Base-by-base conservation (phyloP, 2,329 filamentous ascomycete genomes). In the Aspergillus fructus region DNA sequence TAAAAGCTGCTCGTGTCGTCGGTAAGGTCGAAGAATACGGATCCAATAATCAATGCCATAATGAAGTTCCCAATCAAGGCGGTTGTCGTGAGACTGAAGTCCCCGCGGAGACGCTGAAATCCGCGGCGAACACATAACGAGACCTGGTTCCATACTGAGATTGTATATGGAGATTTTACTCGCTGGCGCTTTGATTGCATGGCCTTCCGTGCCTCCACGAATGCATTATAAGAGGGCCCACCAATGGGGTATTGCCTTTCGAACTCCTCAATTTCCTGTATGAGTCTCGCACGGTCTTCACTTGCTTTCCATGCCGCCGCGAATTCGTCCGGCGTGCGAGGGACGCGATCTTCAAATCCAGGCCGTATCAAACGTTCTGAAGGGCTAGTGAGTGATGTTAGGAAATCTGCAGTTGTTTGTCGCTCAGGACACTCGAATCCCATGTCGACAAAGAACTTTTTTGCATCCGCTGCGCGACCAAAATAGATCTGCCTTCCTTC, bases 401-500 rank as follows among this genome's bases (percentile, higher is more conserved):
- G 74, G 71, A 90, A 91, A 72, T 91, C 88, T 7, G 84, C 86
- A 0, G 84, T 88, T 0, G 87, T 90, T 68, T 90, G 87, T 12
- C 89, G 82, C 3, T 83, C 75, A 0, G 88, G 87, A 64, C 89
- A 91, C 11, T 82, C 72, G 78, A 86, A 93, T 33, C 89, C 89
- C 73, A 89, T 83, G 12, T 79, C 76, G 65, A 88, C 83, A 62
- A 93, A 92, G 73, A 85, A 92, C 0, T 69, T 70, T 65, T 82
- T 87, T 0, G 89, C 89, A 3, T 81, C 74, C 5, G 68, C 69
- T 0, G 85, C 84, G 0, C 81, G 82, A 0, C 90, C 90, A 63
- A 89, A 93, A 76, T 86, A 93, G 65, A 93, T 92, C 68, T 92
- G 84, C 1, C 87, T 81, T 2, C 90, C 90, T 64, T 91, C 87